Evolutionary conservation across 2,329 filamentous ascomycete species (phyloP).

Genomic region (Pyrenophora tritici-repentis): DNA sequence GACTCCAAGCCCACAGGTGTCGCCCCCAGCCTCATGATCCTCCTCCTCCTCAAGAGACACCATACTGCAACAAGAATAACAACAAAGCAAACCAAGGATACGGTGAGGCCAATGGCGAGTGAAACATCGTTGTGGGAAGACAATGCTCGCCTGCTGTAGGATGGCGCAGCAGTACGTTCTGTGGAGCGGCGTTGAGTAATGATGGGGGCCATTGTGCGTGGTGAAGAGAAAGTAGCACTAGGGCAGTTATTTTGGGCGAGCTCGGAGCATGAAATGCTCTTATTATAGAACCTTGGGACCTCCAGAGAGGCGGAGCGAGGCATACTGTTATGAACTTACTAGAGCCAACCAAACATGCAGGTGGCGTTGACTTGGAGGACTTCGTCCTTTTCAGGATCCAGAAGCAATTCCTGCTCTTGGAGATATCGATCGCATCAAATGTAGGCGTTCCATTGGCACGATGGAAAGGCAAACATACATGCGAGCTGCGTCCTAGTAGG

Average conservation of each 20-base stretch:
- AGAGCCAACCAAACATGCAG: slow-evolving; percentile 1
- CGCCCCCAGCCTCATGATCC: neutral
- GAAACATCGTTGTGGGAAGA: neutral
- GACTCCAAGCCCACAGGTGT: too few species aligned
- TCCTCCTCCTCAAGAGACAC: neutral
- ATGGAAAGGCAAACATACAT: too few species aligned
- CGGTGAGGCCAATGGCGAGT: neutral
- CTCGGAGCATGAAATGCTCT: neutral
- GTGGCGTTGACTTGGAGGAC: neutral
- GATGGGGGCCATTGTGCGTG: neutral
- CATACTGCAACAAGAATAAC: neutral
- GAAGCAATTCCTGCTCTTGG: neutral
- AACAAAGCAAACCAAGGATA: neutral
- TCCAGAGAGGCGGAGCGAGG: slow-evolving; percentile 2
- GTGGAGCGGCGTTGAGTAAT: neutral
- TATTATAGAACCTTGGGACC: neutral
- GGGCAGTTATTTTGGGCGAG: neutral
- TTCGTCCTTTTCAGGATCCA: neutral
- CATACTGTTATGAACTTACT: neutral
- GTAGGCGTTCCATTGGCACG: neutral
- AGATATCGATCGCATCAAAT: too few species aligned
- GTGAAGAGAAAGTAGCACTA: neutral
- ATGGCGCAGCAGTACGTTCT: neutral
- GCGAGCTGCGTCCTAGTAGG: too few species aligned
- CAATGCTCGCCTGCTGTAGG: neutral